Base-by-base conservation (phyloP, 306 rosid species). In the Quillaja saponaria region DNA sequence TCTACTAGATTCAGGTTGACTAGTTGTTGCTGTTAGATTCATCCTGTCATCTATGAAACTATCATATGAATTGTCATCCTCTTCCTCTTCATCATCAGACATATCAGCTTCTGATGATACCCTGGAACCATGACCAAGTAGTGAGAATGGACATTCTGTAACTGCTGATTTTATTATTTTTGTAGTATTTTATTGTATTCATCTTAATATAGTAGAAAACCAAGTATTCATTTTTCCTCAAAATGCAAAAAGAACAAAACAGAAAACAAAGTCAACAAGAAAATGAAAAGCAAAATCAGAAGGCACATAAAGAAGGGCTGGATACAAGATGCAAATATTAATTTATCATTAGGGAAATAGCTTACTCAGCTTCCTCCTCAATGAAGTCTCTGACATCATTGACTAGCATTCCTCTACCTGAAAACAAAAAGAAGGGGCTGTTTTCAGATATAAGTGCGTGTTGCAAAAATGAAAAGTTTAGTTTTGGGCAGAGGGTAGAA, bases 361-460 rank as follows among this genome's bases (percentile, higher is more conserved):
- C 98, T 86, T 91, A 91, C 98, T 88, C 95, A 19, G 96, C 98
- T 77, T 91, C 98, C 69, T 91, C 98, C 52, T 88, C 98, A 13
- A 91, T 74, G 77, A 82, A 91, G 49, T 59, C 82, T 80, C 80
- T 77, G 66, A 60, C 82, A 67, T 75, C 58, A 19, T 68, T 61
- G 21, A 8, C 63, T 19, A 75, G 80, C 73, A 76, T 84, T 79
- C 69, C 78, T 68, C 58, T 64, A 86, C 96, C 98, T 91, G 71
- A 58, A 63, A 51, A 57, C 55, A 10, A 5, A 37, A 37, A 37
- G 6, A 37, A 37, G 40, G 40, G 6, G 10, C 40, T 5, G 10
- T 37, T 37, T 37, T 5, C 6, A 37, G 10, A 5, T 37, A 10
- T 37, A 10, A 10, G 6, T 5, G 40, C 40, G 6, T 6, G 40